A percentile compares a stretch with the other conserved stretches of the same genome.
Conservation (phyloP, 441 rosid species). For the Melastoma candidum region DNA sequence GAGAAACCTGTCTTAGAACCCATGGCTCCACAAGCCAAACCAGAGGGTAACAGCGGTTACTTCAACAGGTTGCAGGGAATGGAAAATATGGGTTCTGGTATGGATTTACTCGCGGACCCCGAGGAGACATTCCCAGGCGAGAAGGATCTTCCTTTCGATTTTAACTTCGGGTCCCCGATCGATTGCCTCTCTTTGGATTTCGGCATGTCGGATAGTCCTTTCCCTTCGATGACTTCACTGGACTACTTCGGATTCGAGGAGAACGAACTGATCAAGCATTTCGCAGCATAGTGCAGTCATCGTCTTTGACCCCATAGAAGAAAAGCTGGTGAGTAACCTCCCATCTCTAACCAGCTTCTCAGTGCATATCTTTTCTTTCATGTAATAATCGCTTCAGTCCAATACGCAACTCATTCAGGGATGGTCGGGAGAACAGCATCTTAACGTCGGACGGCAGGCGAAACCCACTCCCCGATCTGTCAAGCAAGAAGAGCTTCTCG, state of each 20-base stretch:
- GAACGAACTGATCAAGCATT: slow-evolving; percentile 42
- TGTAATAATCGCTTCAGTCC: too few species aligned
- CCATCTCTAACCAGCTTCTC: neutral
- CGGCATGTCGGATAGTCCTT: slow-evolving; percentile 28
- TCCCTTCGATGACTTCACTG: slow-evolving; percentile 27
- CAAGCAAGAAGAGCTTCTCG: neutral
- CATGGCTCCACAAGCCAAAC: slow-evolving; percentile 23
- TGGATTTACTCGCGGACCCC: slow-evolving; percentile 25
- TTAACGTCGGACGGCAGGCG: neutral
- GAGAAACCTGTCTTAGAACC: slow-evolving; percentile 34
- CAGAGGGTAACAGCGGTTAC: slow-evolving; percentile 27
- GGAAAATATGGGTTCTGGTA: slow-evolving; percentile 30
- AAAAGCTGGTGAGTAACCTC: slow-evolving; percentile 4
- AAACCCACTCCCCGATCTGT: neutral
- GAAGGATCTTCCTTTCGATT: slow-evolving; percentile 46
- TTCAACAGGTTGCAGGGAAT: slow-evolving; percentile 23
- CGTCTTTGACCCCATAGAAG: neutral
- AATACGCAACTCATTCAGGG: too few species aligned
- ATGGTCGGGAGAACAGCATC: too few species aligned
- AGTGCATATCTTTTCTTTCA: neutral
- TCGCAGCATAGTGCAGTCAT: slow-evolving; percentile 38
- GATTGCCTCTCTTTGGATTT: slow-evolving; percentile 35
- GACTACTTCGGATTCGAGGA: slow-evolving; percentile 32
- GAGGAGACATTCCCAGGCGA: slow-evolving; percentile 34
- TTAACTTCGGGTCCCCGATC: slow-evolving; percentile 47